Percentiles rank a stretch among this genome's conserved stretches.
These are phyloP conservation scores for Rhodotorula sp. DNA, from an alignment of 1,284 basidiomycete species.

Conservation along the genomic window DNA sequence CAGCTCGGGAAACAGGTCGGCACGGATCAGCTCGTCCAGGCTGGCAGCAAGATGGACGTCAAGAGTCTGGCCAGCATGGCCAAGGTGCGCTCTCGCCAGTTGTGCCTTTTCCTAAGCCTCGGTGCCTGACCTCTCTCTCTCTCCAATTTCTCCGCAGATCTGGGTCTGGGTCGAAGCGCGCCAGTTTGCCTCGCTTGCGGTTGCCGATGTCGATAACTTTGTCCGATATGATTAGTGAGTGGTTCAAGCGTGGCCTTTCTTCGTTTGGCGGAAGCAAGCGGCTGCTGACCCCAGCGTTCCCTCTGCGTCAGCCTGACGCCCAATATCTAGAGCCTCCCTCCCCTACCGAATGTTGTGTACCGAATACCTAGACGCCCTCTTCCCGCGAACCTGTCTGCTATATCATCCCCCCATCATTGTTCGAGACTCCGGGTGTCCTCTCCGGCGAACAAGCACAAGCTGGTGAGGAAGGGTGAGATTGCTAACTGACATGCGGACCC, in stretches of 20 bases:
- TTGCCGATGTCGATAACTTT: conserved; percentile 69
- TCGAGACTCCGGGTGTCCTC: not conserved
- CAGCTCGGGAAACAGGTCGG: conserved; percentile 86
- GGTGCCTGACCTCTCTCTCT: conserved; percentile 7
- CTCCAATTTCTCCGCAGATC: conserved; percentile 55
- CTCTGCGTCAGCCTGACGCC: conserved; percentile 1
- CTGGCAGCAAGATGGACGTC: conserved; percentile 59
- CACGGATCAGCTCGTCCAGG: conserved; percentile 63
- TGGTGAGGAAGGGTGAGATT: not conserved
- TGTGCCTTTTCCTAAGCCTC: not conserved
- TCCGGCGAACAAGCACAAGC: too few relatives aligned
- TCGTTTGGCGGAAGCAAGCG: not conserved
- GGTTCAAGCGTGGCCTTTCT: not conserved
- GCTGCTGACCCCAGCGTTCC: not conserved
- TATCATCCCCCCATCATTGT: not conserved
- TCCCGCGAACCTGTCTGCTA: not conserved
- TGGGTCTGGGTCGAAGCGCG: conserved; percentile 91
- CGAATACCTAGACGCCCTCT: not conserved
- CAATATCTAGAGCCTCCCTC: not conserved
- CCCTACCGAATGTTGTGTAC: not conserved
- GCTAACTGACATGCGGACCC: too few relatives aligned
- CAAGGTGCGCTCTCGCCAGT: conserved; percentile 59
- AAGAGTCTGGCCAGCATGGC: conserved; percentile 74
- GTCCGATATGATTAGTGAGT: conserved; percentile 38
- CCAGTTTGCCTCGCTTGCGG: conserved; percentile 72